These are phyloP conservation scores for Eucalyptus pauciflora DNA, from an alignment of 345 rosid genomes.

Conservation along the genomic window DNA sequence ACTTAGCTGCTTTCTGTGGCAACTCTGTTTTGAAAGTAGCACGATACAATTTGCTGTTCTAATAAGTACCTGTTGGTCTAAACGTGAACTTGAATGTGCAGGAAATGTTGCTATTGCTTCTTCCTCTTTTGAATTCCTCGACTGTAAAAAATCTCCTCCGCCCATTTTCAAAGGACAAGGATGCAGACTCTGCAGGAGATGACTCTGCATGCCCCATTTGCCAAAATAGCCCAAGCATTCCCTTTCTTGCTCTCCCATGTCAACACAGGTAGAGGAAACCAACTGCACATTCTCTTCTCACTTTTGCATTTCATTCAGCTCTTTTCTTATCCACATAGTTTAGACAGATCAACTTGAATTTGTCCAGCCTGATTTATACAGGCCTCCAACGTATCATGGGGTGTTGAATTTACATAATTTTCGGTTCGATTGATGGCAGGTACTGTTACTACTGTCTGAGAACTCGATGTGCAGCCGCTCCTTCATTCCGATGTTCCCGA, in stretches of 20 bases:
- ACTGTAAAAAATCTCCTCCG: constrained; percentile 58
- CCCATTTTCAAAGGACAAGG: constrained; percentile 82
- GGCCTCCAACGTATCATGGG: neutral
- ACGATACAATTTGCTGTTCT: neutral
- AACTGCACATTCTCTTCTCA: neutral
- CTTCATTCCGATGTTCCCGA: constrained; percentile 67
- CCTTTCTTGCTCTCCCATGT: constrained; percentile 92
- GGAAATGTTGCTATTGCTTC: constrained; percentile 94
- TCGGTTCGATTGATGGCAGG: constrained; percentile 33
- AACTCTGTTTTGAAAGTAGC: neutral
- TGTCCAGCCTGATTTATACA: neutral
- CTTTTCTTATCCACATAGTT: neutral
- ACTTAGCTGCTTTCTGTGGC: neutral
- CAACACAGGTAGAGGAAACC: constrained; percentile 57
- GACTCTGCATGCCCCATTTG: constrained; percentile 74
- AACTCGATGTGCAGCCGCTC: constrained; percentile 72
- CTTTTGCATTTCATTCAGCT: neutral
- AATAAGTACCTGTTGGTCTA: neutral
- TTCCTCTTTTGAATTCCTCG: constrained; percentile 94
- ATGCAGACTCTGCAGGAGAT: constrained; percentile 44
- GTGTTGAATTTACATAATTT: neutral
- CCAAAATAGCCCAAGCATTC: constrained; percentile 62
- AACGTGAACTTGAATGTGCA: constrained; percentile 13
- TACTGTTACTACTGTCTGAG: constrained; percentile 90
- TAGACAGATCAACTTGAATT: neutral